Evolutionary conservation across 1,284 basidiomycete genomes (phyloP).

Genomic region (Sanghuangporus sanghuang): DNA sequence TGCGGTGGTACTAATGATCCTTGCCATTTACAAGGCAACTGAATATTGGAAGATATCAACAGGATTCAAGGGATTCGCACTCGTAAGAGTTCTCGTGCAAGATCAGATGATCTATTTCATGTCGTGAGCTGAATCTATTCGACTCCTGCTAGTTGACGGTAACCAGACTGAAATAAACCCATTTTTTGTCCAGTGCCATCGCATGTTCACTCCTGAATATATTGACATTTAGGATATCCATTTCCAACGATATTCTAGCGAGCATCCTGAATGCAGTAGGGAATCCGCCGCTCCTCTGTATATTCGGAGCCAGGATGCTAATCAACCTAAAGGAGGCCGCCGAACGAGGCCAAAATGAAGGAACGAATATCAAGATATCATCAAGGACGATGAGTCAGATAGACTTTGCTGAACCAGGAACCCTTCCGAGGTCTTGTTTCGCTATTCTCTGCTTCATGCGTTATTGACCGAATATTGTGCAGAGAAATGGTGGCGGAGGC

Average conservation of each 20-base stretch:
- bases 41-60: not conserved
- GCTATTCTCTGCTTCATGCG: too few relatives aligned
- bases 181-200: not conserved
- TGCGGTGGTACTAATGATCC: too few relatives aligned
- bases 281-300: not conserved
- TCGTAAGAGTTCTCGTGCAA: too few relatives aligned
- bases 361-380: not conserved
- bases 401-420: not conserved
- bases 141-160: not conserved
- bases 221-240: not conserved
- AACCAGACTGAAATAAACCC: too few relatives aligned
- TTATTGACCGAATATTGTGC: too few relatives aligned
- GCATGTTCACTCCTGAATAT: not conserved
- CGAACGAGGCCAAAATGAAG: slow-evolving; percentile 1
- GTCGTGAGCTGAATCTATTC: not conserved
- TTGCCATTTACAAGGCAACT: too few relatives aligned
- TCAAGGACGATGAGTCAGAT: not conserved
- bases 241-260: not conserved
- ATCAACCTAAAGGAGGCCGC: not conserved
- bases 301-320: not conserved
- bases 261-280: not conserved
- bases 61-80: too few relatives aligned
- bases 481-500: too few relatives aligned
- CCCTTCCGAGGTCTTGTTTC: too few relatives aligned
- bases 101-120: too few relatives aligned